Evolutionary conservation across 2,329 filamentous ascomycete genomes (phyloP), one percentile per base, ranked within the genome.

Genomic region (Diaporthe nobilis): DNA sequence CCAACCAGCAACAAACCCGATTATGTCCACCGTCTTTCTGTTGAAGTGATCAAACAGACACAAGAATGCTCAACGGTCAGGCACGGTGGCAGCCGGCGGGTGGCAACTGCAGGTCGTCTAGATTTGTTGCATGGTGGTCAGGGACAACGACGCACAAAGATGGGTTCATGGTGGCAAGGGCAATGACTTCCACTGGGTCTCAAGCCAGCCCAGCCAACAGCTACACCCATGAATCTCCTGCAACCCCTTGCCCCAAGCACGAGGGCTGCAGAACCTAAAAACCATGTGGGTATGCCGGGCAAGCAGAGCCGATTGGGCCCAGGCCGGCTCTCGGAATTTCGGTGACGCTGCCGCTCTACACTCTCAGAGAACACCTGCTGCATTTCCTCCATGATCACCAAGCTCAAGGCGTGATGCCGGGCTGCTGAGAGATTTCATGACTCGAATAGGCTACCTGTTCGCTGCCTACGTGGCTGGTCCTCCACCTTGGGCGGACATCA

Each of bases 141-240:
- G 8, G 13, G 22, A 53, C 12, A 51, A 13, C n/a, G 34, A 12
- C 34, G 34, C 65, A 55, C n/a, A 22, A 2, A 53, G n/a, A 55
- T 70, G 65, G 31, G 65, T 70, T 42, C n/a, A 55, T 70, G 65
- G 65, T 70, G 65, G 65, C 65, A 55, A 70, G 65, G 25, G 49
- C 49, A 55, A 28, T 70, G 65, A 68, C 63, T 51, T 49, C 44
- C 13, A 49, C 61, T 49, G 28, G 61, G 44, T 5, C 61, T 44
- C 61, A n/a, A 47, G 61, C 61, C 61, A 67, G 42, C 42, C 20
- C 61, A 47, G 20, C 60, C 2, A 31, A 49, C 28, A 37, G n/a
- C 31, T 22, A 31, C 44, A 37, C 31, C 28, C 44, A 51, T 25
- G 44, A 20, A 51, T 28, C 9, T 42, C 34, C 34, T 55, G 65